phyloP scores from a whole-genome alignment of 306 rosid genomes.

The Lupinus albus region DNA sequence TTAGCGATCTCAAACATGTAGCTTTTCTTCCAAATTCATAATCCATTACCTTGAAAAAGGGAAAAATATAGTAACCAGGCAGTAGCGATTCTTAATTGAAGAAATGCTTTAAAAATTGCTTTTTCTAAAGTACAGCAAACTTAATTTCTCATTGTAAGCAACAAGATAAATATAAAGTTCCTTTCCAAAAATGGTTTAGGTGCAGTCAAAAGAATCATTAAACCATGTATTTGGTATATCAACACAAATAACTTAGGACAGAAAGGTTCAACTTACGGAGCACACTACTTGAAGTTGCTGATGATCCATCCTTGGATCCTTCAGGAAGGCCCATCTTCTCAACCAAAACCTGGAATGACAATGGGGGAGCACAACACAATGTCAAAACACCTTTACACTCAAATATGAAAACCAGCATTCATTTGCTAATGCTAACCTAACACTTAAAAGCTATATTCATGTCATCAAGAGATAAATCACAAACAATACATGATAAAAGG shows the following conservation, averaged over 20 bases:
- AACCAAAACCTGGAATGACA: slow-evolving; percentile 68
- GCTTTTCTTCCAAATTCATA: slow-evolving; percentile 2
- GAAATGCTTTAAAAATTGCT: neutral
- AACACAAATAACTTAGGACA: neutral
- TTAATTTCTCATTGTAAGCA: neutral
- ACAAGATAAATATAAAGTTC: neutral
- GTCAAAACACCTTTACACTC: slow-evolving; percentile 27
- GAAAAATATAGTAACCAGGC: neutral
- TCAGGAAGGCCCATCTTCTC: slow-evolving; percentile 93
- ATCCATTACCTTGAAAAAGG: slow-evolving; percentile 7
- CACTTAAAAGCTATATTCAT: neutral
- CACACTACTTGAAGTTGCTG: slow-evolving; percentile 40
- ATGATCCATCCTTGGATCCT: slow-evolving; percentile 39
- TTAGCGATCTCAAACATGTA: slow-evolving; percentile 1
- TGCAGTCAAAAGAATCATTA: neutral
- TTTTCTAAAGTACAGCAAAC: neutral
- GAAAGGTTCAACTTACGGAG: slow-evolving; percentile 57
- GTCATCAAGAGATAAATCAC: slow-evolving; percentile 13
- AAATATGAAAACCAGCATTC: neutral
- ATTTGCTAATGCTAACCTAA: slow-evolving; percentile 25
- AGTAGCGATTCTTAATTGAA: neutral
- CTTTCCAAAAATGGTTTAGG: neutral
- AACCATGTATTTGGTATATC: neutral
- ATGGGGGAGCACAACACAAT: slow-evolving; percentile 17
- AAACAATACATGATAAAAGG: neutral